Conservation (phyloP, 1,139 yeast species). For the Sugiyamaella castrensis region DNA sequence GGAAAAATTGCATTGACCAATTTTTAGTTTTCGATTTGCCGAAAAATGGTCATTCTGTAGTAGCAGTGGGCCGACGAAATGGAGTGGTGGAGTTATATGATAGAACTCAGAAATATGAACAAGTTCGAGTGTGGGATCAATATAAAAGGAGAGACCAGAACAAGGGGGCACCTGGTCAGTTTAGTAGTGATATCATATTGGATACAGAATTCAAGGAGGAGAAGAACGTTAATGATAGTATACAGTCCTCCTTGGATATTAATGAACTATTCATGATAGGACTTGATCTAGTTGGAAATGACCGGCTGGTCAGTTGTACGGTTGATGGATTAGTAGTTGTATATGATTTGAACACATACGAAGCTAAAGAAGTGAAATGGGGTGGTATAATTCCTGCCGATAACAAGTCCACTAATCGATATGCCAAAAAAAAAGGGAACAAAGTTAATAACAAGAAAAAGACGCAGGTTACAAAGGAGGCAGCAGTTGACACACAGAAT, state of each 20-base stretch:
- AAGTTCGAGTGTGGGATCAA: slow-evolving; percentile 15
- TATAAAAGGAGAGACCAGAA: background rate
- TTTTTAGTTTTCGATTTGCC: slow-evolving; percentile 20
- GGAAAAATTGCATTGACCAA: slow-evolving; percentile 30
- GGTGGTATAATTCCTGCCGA: slow-evolving; percentile 1
- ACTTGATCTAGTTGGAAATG: slow-evolving; percentile 5
- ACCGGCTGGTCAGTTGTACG: slow-evolving; percentile 11
- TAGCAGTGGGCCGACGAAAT: slow-evolving; percentile 27
- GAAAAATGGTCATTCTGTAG: slow-evolving; percentile 18
- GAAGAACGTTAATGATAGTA: background rate
- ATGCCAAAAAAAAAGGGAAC: background rate
- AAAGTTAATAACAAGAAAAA: background rate
- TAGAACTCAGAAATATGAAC: slow-evolving; percentile 16
- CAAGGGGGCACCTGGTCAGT: too few species aligned
- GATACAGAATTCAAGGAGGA: background rate
- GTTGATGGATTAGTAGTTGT: slow-evolving; percentile 6
- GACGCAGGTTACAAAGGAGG: too few species aligned
- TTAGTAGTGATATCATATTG: too few species aligned
- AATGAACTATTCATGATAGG: slow-evolving; percentile 11
- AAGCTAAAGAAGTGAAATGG: slow-evolving; percentile 3
- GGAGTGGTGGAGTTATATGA: slow-evolving; percentile 29
- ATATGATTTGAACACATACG: slow-evolving; percentile 6
- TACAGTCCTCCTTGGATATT: background rate
- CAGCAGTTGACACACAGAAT: background rate
- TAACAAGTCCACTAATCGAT: slow-evolving; percentile 2